phyloP scores from a whole-genome alignment of 257 asterid genomes.

The Solanum tarijense region DNA sequence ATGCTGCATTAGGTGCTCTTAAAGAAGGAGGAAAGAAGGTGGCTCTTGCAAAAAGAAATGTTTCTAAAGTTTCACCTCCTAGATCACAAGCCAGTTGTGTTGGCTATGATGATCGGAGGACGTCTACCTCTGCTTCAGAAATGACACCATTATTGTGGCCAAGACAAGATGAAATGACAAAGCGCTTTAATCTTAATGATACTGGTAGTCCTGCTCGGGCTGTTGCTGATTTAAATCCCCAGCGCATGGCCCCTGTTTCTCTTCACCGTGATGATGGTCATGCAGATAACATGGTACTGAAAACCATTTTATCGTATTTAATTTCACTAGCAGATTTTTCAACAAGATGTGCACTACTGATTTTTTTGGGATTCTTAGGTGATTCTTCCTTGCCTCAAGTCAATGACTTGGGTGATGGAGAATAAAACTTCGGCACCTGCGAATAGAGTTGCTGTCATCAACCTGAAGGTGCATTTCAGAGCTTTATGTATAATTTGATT shows the following conservation, averaged over 20 bases:
- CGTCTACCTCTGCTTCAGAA: conserved; percentile 28
- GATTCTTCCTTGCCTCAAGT: conserved; percentile 75
- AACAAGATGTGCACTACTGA: not conserved
- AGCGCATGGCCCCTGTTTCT: conserved; percentile 47
- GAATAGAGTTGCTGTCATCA: conserved; percentile 69
- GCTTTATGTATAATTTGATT: not conserved
- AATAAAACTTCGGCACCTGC: conserved; percentile 55
- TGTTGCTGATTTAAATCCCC: conserved; percentile 32
- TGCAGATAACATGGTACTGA: conserved; percentile 52
- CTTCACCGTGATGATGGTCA: conserved; percentile 40
- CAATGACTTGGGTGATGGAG: conserved; percentile 98
- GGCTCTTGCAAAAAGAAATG: conserved; percentile 44
- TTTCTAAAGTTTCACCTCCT: conserved; percentile 49
- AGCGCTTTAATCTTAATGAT: conserved; percentile 54
- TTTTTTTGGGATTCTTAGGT: conserved; percentile 25
- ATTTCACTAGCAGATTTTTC: not conserved
- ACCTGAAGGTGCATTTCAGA: conserved; percentile 53
- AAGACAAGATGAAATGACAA: conserved; percentile 50
- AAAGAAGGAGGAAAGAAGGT: conserved; percentile 67
- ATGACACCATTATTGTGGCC: conserved; percentile 75
- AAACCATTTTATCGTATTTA: not conserved
- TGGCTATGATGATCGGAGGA: conserved; percentile 44
- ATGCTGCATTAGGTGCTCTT: conserved; percentile 44
- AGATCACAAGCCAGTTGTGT: conserved; percentile 43
- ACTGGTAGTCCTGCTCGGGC: conserved; percentile 33